Evolutionary conservation across 257 asterid species (phyloP).

Genomic region (Rehmannia glutinosa): DNA sequence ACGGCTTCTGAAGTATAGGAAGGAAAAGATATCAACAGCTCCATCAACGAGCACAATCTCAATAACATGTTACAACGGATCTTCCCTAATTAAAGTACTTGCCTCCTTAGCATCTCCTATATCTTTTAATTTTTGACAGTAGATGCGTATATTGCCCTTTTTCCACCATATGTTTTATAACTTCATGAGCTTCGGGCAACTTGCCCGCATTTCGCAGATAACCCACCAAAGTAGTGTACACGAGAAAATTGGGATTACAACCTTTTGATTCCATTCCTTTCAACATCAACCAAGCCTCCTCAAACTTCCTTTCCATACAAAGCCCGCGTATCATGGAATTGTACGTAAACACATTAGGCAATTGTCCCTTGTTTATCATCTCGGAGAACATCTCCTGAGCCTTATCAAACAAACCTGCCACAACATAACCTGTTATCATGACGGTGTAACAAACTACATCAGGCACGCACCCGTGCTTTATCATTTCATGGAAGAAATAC

Average conservation of each 20-base stretch:
- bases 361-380: constrained; percentile 63
- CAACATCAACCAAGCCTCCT: constrained; percentile 77
- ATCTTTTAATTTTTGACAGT: constrained; percentile 61
- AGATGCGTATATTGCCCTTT: constrained; percentile 73
- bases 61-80: constrained; percentile 19
- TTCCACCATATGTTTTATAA: constrained; percentile 75
- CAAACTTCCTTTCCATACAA: constrained; percentile 69
- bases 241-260: constrained; percentile 88
- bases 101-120: constrained; percentile 54
- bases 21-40: constrained; percentile 11
- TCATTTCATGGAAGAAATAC: constrained; percentile 77
- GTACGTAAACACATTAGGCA: constrained; percentile 93
- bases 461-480: constrained; percentile 59
- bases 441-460: constrained; percentile 93
- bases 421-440: constrained; percentile 82
- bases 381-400: constrained; percentile 61
- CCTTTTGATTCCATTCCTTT: constrained; percentile 87
- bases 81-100: no score
- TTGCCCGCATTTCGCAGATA: constrained; percentile 79
- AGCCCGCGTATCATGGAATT: constrained; percentile 93
- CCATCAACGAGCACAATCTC: constrained; percentile 5
- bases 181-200: constrained; percentile 68
- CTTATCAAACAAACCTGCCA: constrained; percentile 59
- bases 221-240: constrained; percentile 85
- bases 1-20: constrained; percentile 4